Evolutionary conservation across 208 protist genomes (phyloP), one percentile per base, ranked within the genome.

Genomic region (Trypanosoma platydactyli): DNA sequence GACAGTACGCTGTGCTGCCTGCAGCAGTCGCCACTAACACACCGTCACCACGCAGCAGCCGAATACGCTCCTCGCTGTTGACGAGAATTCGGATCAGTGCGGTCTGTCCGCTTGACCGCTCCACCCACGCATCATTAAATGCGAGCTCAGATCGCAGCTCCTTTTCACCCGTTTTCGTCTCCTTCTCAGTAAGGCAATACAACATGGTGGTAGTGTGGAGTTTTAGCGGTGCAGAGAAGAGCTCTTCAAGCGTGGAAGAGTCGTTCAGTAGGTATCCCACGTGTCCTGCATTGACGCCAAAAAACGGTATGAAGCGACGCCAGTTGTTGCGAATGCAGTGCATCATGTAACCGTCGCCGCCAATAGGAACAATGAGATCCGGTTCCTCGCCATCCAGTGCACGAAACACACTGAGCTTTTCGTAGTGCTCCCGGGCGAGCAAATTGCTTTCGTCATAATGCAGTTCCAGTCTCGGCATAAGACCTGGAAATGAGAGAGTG

Each of bases 311-410:
- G 60, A 93, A 96, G 64, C 91, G 91, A 11, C 75, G 63, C 88
- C 91, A 96, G 78, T 96, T 89, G 56, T 88, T 83, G 9, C 91
- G 87, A 60, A 96, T 93, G 75, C 91, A 96, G 55, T 92, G 87
- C 91, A 96, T 96, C 88, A 96, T 94, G 77, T 93, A 96, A 12
- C 91, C 91, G 73, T 96, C 91, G 1, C 91, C 91, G 58, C 91
- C 91, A 72, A 96, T 94, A 18, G 91, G 91, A 38, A 94, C 88
- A 68, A 96, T 92, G 22, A 96, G 75, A 61, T 96, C 91, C 2
- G 91, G 91, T 61, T 92, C 86, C 67, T 90, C 79, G 49, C 76
- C 83, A 38, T 77, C 71, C 27, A 59, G 60, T 49, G 68, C 71
- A 59, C 88, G 75, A 69, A 93, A 94, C n/a, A 84, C 55, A 52